A percentile compares a stretch with the other conserved stretches of the same genome.
Conservation (phyloP, 2,329 filamentous ascomycete species). For the Fusarium mexicanum region DNA sequence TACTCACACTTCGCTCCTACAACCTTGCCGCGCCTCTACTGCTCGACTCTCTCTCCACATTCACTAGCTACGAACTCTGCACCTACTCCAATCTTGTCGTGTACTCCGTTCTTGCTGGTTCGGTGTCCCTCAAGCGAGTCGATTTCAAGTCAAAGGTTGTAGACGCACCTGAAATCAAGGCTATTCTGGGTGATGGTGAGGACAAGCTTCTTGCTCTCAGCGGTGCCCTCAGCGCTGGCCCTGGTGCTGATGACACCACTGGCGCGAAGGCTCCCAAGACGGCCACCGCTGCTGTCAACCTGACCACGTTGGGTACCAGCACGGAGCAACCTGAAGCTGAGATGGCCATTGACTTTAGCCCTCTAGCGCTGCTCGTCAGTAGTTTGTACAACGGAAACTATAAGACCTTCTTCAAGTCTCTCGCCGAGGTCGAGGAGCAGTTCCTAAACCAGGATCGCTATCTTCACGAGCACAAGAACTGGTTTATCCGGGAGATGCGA, state of each 20-base stretch:
- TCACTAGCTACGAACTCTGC: constrained; percentile 98
- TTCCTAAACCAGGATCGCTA: constrained; percentile 96
- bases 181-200: constrained; percentile 88
- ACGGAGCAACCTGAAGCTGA: constrained; percentile 81
- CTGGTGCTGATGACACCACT: constrained; percentile 82
- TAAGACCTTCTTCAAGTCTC: constrained; percentile 89
- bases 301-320: constrained; percentile 81
- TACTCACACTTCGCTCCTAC: constrained; percentile 92
- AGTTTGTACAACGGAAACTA: constrained; percentile 95
- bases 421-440: constrained; percentile 89
- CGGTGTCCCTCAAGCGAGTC: constrained; percentile 92
- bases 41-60: constrained; percentile 96
- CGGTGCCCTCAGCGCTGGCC: constrained; percentile 82
- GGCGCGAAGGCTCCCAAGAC: constrained; percentile 65
- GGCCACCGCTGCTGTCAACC: constrained; percentile 78
- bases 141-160: constrained; percentile 99
- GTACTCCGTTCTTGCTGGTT: constrained; percentile 94
- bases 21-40: constrained; percentile 89
- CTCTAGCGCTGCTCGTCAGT: constrained; percentile 86
- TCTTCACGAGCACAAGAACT: constrained; percentile 92
- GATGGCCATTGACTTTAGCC: constrained; percentile 85
- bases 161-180: constrained; percentile 97
- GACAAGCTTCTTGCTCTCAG: constrained; percentile 86
- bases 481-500: constrained; percentile 99
- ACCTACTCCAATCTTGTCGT: constrained; percentile 94